Base-by-base conservation (phyloP, 331 rosid genomes). In the Rhamnella rubrinervis region DNA sequence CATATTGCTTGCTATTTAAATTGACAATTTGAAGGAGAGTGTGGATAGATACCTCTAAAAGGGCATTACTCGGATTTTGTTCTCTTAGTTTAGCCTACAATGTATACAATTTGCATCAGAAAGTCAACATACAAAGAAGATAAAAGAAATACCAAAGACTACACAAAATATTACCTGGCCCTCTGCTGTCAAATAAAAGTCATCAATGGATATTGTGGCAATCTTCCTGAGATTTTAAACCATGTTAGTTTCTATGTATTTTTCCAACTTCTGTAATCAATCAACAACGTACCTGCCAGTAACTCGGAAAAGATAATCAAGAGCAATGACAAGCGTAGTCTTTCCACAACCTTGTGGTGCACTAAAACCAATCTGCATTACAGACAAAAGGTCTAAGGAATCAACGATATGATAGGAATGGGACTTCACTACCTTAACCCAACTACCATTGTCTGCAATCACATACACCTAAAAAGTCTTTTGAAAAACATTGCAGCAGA, bases 301-400 rank as follows among this genome's bases (percentile, higher is more conserved):
- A 28, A 56, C 11, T 63, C 71, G 65, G 65, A 93, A 91, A 73
- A 93, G 98, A 85, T 74, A 91, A 67, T 86, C 89, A 74, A 93
- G 96, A 80, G 97, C 95, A 84, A 84, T 84, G 71, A 93, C 97
- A 41, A 93, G 95, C 28, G 97, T 91, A 51, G 98, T 93, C 85
- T 93, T 93, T 70, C 98, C 98, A 80, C 96, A 93, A 71, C 96
- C 97, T 89, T 93, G 98, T 16, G 96, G 97, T 18, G 97, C 97
- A 78, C 96, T 93, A 73, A 93, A 93, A 71, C 98, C 98, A 74
- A 93, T 89, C 96, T 93, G 83, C 76, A 65, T 46, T 12, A 62
- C 50, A 62, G 39, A 60, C 55, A 14, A 55, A 64, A 53, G 56
- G 17, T 50, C 35, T 8, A 55, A 31, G 21, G 13, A 20, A 65